Percentiles rank a stretch among this genome's conserved stretches.
These are phyloP conservation scores for Candida xyloterini DNA, from an alignment of 805 yeast genomes.

Conservation along the genomic window DNA sequence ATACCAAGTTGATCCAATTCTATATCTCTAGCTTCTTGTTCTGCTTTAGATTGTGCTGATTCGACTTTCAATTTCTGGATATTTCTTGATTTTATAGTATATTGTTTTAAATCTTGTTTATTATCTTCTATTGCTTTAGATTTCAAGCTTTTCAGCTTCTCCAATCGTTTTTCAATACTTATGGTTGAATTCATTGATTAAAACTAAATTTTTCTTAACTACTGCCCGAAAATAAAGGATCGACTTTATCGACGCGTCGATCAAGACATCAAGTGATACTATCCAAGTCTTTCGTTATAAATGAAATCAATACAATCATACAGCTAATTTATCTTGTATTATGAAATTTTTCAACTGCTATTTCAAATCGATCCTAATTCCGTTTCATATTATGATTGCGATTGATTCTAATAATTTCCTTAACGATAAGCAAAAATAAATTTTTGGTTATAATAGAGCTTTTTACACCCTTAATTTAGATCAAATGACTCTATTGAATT, in stretches of 20 bases:
- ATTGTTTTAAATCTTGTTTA: constrained; percentile 35
- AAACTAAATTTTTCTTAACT: no score
- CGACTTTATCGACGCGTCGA: not conserved
- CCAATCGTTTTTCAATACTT: not conserved
- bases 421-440: constrained; percentile 1
- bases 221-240: not conserved
- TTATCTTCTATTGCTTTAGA: constrained; percentile 27
- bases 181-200: not conserved
- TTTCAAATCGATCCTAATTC: no score
- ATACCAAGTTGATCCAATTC: constrained; percentile 38
- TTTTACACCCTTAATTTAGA: not conserved
- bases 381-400: no score
- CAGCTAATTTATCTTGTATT: no score
- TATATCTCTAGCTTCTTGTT: constrained; percentile 36
- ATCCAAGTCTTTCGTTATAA: no score
- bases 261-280: not conserved
- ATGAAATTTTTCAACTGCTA: no score
- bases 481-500: constrained; percentile 1
- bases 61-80: constrained; percentile 21
- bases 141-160: constrained; percentile 7
- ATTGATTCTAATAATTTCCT: not conserved
- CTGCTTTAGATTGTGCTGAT: constrained; percentile 35
- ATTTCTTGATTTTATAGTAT: constrained; percentile 22
- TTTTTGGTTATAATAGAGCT: no score
- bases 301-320: no score